phyloP scores from a whole-genome alignment of 2,329 filamentous ascomycete genomes.

The Colletotrichum siamense region DNA sequence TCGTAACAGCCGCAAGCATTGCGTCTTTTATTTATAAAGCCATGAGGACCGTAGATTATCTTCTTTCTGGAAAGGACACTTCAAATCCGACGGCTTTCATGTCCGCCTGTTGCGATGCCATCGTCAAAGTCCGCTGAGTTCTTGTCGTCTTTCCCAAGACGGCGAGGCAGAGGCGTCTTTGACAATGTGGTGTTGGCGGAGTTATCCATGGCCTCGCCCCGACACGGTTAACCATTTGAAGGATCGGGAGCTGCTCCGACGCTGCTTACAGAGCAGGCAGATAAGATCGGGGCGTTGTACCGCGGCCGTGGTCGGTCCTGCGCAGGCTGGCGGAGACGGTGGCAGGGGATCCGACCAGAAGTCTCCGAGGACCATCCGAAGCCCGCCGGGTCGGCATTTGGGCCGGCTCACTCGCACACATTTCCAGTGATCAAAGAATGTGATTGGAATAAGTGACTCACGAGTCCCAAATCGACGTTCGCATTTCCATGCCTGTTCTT shows the following conservation, averaged over 20 bases:
- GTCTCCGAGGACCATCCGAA: slow-evolving; percentile 3
- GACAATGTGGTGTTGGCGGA: neutral
- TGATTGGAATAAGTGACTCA: neutral
- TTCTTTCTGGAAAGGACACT: neutral
- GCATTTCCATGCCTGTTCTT: too few species aligned
- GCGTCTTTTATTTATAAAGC: neutral
- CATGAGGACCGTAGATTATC: neutral
- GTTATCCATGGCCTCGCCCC: neutral
- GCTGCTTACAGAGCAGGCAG: neutral
- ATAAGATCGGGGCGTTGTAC: neutral
- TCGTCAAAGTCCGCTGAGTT: neutral
- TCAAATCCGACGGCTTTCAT: neutral
- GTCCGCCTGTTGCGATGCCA: neutral
- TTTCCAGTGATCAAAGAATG: neutral
- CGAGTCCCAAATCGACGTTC: neutral
- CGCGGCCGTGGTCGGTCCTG: neutral
- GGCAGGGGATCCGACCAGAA: slow-evolving; percentile 20
- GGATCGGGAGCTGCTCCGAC: neutral
- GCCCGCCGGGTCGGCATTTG: neutral
- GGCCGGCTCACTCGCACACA: neutral
- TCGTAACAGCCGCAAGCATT: neutral
- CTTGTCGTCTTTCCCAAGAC: neutral
- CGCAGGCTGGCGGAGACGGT: neutral
- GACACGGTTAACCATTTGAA: neutral
- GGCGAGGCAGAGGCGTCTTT: neutral